phyloP scores from a whole-genome alignment of 2,329 filamentous ascomycete genomes.

The Aureobasidium sp. region DNA sequence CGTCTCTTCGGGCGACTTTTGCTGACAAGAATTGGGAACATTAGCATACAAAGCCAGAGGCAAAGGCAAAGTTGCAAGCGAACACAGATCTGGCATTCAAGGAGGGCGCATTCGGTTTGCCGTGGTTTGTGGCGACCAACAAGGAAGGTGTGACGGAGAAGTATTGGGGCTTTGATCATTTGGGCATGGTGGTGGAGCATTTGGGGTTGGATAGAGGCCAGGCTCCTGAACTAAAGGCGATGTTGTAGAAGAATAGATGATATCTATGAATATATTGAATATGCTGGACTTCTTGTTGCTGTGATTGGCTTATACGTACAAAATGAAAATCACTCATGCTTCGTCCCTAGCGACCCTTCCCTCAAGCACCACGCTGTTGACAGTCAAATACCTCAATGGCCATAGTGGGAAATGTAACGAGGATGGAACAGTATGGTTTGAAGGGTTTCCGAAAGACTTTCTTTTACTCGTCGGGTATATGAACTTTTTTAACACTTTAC shows the following conservation, averaged over 20 bases:
- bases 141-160: constrained; percentile 43
- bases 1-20: too few relatives aligned
- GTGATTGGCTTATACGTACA: neutral
- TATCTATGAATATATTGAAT: too few relatives aligned
- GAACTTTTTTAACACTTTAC: constrained; percentile 33
- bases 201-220: constrained; percentile 39
- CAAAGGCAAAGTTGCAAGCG: constrained; percentile 37
- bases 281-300: neutral
- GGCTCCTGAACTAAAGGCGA: constrained; percentile 29
- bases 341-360: too few relatives aligned
- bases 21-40: neutral
- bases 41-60: constrained; percentile 24
- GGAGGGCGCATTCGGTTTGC: constrained; percentile 52
- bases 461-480: constrained; percentile 9
- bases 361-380: too few relatives aligned
- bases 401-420: too few relatives aligned
- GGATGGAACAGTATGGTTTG: neutral
- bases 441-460: neutral
- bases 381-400: too few relatives aligned
- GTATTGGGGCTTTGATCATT: constrained; percentile 54
- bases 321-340: neutral
- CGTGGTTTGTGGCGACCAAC: constrained; percentile 52
- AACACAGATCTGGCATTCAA: constrained; percentile 46
- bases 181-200: constrained; percentile 46
- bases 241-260: constrained; percentile 27